Base-by-base conservation (phyloP, 305 asterid species). In the Fraxinus platypoda region DNA sequence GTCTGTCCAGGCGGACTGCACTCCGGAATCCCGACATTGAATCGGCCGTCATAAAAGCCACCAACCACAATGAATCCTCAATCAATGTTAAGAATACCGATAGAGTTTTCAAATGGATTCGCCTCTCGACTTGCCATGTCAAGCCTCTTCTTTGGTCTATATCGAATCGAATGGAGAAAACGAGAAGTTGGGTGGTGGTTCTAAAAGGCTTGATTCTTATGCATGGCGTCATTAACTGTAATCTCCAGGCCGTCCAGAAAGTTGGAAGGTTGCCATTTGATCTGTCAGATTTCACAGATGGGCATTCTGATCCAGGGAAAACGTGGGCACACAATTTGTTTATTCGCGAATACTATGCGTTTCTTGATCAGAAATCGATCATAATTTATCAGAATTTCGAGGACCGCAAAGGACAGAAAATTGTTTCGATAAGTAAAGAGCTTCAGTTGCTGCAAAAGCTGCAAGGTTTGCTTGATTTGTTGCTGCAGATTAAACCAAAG, bases 241-340 rank as follows among this genome's bases (percentile, higher is more conserved):
- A 82, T 6, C 31, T 81, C 59, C 81, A 93, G 26, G 85, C 88
- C 77, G 88, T 88, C 17, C 81, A 68, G 19, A 80, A 43, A 26
- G 91, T 94, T 79, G 98, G 99, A 0, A 83, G 96, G 31, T 83
- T 96, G 33, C 97, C 97, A 2, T 93, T 93, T 73, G 97, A 96
- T 80, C 90, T 94, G 2, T 94, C 98, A 1, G 70, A 78, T 78
- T 93, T 96, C 86, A 81, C 34, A 3, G 95, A 91, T 66, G 88
- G 87, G 0, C 89, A 89, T 80, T 54, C 83, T 64, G 79, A 79
- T 0, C 84, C 78, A 0, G 80, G 78, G 0, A 81, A 80, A 12
- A 79, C 87, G 9, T 91, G 97, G 91, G 90, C 91, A 0, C 87
- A 83, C 37, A 80, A 91, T 57, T 84, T 86, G 8, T 89, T 96